These are phyloP conservation scores for Cicer bijugum DNA, from an alignment of 306 rosid species.

Conservation along the genomic window DNA sequence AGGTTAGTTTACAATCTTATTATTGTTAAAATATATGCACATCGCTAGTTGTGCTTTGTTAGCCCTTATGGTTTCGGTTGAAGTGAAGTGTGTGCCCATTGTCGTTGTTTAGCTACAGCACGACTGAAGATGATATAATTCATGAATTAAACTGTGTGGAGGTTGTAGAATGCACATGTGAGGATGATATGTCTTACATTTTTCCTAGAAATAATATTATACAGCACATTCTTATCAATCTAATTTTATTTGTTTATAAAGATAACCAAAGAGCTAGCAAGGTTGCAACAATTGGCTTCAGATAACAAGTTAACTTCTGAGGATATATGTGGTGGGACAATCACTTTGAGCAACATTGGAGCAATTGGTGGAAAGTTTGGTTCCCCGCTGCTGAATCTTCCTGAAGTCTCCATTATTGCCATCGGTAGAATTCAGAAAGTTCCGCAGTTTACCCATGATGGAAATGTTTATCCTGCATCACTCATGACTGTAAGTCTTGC, in stretches of 20 bases:
- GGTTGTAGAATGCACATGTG: background rate
- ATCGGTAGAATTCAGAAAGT: conserved; percentile 84
- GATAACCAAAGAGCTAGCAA: conserved; percentile 90
- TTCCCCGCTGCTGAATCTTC: conserved; percentile 91
- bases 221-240: conserved; percentile 26
- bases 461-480: conserved; percentile 70
- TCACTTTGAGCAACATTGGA: conserved; percentile 88
- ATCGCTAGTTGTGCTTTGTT: conserved; percentile 2
- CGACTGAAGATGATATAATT: conserved; percentile 14
- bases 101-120: conserved; percentile 3
- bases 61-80: conserved; percentile 14
- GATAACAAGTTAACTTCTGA: conserved; percentile 80
- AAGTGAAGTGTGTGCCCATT: conserved; percentile 26
- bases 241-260: conserved; percentile 34
- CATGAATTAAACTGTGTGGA: conserved; percentile 2
- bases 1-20: conserved; percentile 60
- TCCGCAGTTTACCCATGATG: conserved; percentile 67
- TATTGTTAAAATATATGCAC: background rate
- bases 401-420: conserved; percentile 90
- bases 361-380: conserved; percentile 96
- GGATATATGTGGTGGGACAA: conserved; percentile 83
- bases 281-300: conserved; percentile 75
- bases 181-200: conserved; percentile 25
- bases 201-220: background rate
- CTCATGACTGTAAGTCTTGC: conserved; percentile 79